Base-by-base conservation (phyloP, 2,329 filamentous ascomycete genomes). In the Colletotrichum destructivum region DNA sequence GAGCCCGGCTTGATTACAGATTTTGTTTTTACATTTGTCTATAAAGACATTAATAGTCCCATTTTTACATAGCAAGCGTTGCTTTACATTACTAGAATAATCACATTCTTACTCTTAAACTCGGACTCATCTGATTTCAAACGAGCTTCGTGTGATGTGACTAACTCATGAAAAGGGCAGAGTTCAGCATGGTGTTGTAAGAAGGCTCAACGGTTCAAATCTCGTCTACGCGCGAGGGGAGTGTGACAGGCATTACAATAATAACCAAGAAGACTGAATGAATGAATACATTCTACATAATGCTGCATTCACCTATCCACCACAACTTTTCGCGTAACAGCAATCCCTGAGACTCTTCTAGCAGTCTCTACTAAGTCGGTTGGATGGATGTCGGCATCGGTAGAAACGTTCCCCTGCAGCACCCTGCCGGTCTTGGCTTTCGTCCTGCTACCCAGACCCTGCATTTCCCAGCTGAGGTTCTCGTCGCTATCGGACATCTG, bases 401-500 rank as follows among this genome's bases (percentile, higher is more conserved):
- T 46, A 12, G 52, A 54, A 23, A 7, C 16, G 3, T 38, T 13
- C 15, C 12, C 23, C 16, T n/a, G 42, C 11, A 6, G n/a, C 13
- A n/a, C 7, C 38, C 8, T 42, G 38, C 31, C 40, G 3, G n/a
- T 59, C 26, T 15, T 52, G 5, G 15, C 23, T 16, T 54, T 54
- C 18, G 51, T 15, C 23, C 51, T 54, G 16, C 21, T 42, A 11
- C 23, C 31, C 51, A 62, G 11, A 11, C 59, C 52, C 26, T 47
- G 65, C 12, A 75, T 38, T 38, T 75, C 73, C 75, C 74, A 76
- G 13, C 66, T 62, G 18, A 75, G 46, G 21, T 76, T 69, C 56
- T 75, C 74, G 26, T 75, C 73, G 51, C 75, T 75, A 35, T 74
- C 75, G 3, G 75, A 66, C 38, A 76, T 68, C 26, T 72, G 71